phyloP scores from a whole-genome alignment of 495 filamentous ascomycete genomes.

The Bathelium albidoporum region DNA sequence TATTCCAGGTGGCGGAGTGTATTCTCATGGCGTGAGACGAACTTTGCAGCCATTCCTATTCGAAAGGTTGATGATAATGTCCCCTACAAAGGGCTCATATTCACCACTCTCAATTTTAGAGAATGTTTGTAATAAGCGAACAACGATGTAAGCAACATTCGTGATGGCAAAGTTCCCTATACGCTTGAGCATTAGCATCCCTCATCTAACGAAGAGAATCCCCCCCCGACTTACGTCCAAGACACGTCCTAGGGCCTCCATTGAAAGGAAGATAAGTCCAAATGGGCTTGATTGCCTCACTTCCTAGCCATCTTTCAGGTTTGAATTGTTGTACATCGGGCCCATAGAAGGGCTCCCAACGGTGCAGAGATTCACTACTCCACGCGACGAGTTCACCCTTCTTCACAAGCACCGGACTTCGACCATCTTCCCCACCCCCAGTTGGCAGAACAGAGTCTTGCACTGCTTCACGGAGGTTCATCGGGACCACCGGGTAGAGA shows the following conservation, averaged over 20 bases:
- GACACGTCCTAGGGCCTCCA: conserved; percentile 31
- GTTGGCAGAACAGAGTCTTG: conserved; percentile 28
- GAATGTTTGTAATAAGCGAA: no score
- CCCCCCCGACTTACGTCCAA: no score
- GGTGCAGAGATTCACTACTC: conserved; percentile 25
- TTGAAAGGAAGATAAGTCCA: conserved; percentile 36
- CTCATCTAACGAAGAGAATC: no score
- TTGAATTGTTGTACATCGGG: conserved; percentile 27
- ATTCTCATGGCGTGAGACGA: no score
- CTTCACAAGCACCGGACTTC: conserved; percentile 22
- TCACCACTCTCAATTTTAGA: no score
- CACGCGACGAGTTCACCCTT: conserved; percentile 21
- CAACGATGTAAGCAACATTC: no score
- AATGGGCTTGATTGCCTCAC: conserved; percentile 8
- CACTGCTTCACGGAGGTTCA: conserved; percentile 23
- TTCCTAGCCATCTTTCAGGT: conserved; percentile 29
- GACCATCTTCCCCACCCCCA: conserved; percentile 26
- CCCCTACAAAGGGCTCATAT: no score
- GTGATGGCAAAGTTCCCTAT: no score
- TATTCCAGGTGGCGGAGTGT: no score
- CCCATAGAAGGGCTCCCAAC: conserved; percentile 23
- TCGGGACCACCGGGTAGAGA: conserved; percentile 25
- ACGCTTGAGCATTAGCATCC: no score
- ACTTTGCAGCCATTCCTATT: no score
- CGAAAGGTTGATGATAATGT: no score